Base-by-base conservation (phyloP, 2,329 filamentous ascomycete species). In the Colletotrichum sp. region DNA sequence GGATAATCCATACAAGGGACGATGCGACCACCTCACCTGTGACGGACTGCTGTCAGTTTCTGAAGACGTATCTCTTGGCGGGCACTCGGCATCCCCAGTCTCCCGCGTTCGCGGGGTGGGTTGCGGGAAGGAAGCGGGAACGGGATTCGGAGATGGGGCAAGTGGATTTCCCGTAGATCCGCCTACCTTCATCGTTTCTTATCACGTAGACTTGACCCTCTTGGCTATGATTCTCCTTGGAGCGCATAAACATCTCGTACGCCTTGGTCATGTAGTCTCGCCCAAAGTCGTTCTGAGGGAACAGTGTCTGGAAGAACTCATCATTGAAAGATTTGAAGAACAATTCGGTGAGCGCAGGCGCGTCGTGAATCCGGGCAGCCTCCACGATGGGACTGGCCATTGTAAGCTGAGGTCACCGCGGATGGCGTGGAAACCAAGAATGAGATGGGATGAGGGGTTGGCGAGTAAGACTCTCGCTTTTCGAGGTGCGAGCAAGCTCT, bases 311-410 rank as follows among this genome's bases (percentile, higher is more conserved):
- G 43, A 76, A 75, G 57, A 63, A 73, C 18, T 72, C 74, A 31
- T 71, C 62, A 18, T 72, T 55, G 36, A 76, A 77, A 21, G 66
- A 62, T n/a, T 66, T 66, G 34, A 76, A 57, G 57, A 75, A 76
- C 15, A 77, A 21, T 15, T 70, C 59, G 27, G 68, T 65, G 12
- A 77, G 63, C 21, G 55, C 67, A 15, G 69, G 51, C 3, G 66
- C 72, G 57, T 77, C 76, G 27, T 58, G 57, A 5, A 62, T 29
- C 33, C 12, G 47, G 11, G 76, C 76, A 18, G 9, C 24, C 16
- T 73, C 66, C 3, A 77, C 75, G 3, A 65, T 24, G 29, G 61
- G 59, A 29, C 24, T 36, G 12, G 58, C 31, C 58, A 63, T 70
- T 29, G 36, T 9, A 31, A 21, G 8, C 16, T 27, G 33, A 21